Evolutionary conservation across 768 basidiomycete genomes (phyloP), one percentile per base, ranked within the genome.

Genomic region (Polyporus arcularius): DNA sequence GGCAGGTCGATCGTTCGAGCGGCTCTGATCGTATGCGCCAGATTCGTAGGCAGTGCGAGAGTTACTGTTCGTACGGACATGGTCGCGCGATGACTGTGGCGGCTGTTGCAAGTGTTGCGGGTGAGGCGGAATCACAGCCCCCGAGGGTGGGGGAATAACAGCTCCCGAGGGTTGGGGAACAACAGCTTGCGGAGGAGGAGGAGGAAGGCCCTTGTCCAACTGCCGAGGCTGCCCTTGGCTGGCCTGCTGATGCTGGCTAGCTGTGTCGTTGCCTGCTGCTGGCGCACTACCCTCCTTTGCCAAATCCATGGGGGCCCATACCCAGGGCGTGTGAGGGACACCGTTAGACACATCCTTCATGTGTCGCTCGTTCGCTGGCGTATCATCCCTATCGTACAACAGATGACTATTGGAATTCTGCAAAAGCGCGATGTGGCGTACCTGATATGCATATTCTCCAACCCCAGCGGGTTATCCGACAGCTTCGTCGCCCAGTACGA

Each of bases 381-480:
- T 57, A 35, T 66, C 53, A 35, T 67, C 67, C 58, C 63, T 61
- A 35, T 35, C 35, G 11, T 35, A 18, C 14, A 14, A 9, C 18
- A 21, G 10, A 40, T 45, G 28, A 52, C 35, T 35, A 47, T 43
- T 9, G 4, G 3, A 16, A 16, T 4, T 11, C 6, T 18, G 28
- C 21, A 26, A 12, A 48, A 28, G 5, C 11, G 28, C 18, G 9
- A 55, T 12, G 51, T 53, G 56, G 81, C 85, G 62, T 66, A 88
- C 89, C 79, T 79, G 57, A 82, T 81, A 45, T 87, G 79, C 86
- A 90, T 88, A 53, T 83, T 79, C 61, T 81, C 75, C 21, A 92
- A 77, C 35, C 85, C 86, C 4, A 92, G 74, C 0, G 85, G 85
- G 70, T 92, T 91, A 51, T 86, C 78, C 1, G 75, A 67, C 30